Evolutionary conservation across 139 green algal species (phyloP), one percentile per base, ranked within the genome.

Genomic region (Micromonas commoda): DNA sequence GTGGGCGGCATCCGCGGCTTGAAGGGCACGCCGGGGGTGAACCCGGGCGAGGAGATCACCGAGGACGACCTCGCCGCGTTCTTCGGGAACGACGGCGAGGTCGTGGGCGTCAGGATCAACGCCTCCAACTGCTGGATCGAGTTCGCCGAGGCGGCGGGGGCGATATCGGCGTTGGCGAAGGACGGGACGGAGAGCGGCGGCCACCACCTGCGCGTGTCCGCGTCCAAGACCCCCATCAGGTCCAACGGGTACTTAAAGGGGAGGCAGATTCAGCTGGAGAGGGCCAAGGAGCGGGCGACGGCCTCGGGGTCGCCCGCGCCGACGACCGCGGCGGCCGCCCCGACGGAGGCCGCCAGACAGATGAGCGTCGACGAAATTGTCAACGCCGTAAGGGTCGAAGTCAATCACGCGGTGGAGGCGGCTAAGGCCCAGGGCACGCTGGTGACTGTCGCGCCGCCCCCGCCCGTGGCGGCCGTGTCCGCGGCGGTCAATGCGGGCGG

Each of bases 91-190:
- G 79, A 81, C 20, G 82, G 82, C 24, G 79, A 86, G 79, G 82
- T 86, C 0, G 20, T 79, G 0, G 82, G 78, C 24, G 82, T 86
- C 52, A 68, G 82, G 34, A 84, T 81, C 38, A 84, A 71, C 53
- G 82, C 78, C 4, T 74, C 70, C 1, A 84, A 84, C 82, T 79
- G 78, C 13, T 86, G 82, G 82, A 65, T 86, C 3, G 82, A 86
- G 71, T 86, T 86, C 34, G 52, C 54, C 21, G 80, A 76, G 19
- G 57, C 72, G 3, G 63, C 77, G 39, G 74, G 68, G 26, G 71
- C 80, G 5, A 75, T 84, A 38, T 54, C 78, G 53, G 82, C 82
- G 20, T 61, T 86, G 13, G 52, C 52, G 5, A 54, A 82, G 31
- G 82, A 86, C 71, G 78, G 78, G 2, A 79, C 82, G 64, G 35